Conservation (phyloP, 345 rosid species). For the Draba incana region DNA sequence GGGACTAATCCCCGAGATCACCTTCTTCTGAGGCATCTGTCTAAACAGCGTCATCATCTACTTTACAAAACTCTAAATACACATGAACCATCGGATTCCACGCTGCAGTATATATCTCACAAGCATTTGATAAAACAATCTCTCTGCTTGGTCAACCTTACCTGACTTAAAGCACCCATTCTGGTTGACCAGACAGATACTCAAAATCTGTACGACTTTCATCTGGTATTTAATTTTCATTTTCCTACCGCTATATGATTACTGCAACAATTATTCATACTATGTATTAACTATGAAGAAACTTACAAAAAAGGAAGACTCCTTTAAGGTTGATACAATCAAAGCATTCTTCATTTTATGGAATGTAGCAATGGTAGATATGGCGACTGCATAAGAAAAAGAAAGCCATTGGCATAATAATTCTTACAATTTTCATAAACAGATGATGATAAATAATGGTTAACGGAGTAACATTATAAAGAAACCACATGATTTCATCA, state of each 20-base stretch:
- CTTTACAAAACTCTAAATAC: no score
- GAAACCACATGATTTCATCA: no score
- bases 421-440: background rate
- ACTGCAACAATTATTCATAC: conserved; percentile 1
- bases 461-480: background rate
- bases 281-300: background rate
- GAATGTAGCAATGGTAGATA: conserved; percentile 70
- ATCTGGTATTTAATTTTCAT: no score
- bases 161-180: no score
- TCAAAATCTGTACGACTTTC: no score
- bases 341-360: conserved; percentile 71
- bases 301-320: conserved; percentile 78
- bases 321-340: conserved; percentile 67
- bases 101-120: no score
- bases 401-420: background rate
- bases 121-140: no score
- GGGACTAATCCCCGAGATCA: no score
- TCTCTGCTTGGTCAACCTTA: no score
- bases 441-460: background rate
- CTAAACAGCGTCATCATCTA: no score
- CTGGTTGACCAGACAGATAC: conserved; percentile 19
- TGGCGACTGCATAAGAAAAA: conserved; percentile 63
- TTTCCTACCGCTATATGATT: background rate
- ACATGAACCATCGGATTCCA: no score
- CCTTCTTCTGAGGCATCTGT: no score